A percentile compares a stretch with the other conserved stretches of the same genome.
Evolutionary conservation across 371 early-diverging fungal genomes (phyloP).

Genomic region (Vittaforma corneae): DNA sequence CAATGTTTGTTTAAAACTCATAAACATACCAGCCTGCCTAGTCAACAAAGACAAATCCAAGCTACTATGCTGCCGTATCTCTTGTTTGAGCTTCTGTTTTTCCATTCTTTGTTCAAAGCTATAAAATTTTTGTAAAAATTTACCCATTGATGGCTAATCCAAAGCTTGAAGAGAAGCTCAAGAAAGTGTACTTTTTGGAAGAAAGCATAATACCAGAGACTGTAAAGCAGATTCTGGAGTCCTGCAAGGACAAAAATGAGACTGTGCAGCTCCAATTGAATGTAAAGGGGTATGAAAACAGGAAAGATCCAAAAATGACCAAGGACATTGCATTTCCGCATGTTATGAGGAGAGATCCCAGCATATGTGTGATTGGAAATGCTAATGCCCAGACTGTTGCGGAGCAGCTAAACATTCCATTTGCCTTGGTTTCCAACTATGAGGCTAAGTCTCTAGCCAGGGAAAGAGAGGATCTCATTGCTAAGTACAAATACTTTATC

Average conservation of each 20-base stretch:
- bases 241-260: slow-evolving; percentile 60
- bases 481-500: slow-evolving; percentile 82
- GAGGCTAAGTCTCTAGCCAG: slow-evolving; percentile 91
- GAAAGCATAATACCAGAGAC: slow-evolving; percentile 9
- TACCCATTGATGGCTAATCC: neutral
- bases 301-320: slow-evolving; percentile 94
- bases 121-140: slow-evolving; percentile 12
- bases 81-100: too few species aligned
- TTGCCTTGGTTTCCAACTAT: slow-evolving; percentile 84
- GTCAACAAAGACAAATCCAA: too few species aligned
- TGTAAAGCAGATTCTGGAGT: slow-evolving; percentile 33
- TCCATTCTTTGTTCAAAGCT: neutral
- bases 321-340: slow-evolving; percentile 83
- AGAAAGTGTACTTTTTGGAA: slow-evolving; percentile 35
- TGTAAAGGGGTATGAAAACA: slow-evolving; percentile 96
- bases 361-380: slow-evolving; percentile 86
- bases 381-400: slow-evolving; percentile 83
- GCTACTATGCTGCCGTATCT: too few species aligned
- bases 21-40: too few species aligned
- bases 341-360: slow-evolving; percentile 77
- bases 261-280: slow-evolving; percentile 92
- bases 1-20: too few species aligned
- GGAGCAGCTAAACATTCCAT: slow-evolving; percentile 76
- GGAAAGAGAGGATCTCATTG: slow-evolving; percentile 94
- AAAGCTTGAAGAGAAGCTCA: slow-evolving; percentile 25